phyloP scores from a whole-genome alignment of 169 alveolate species.

The Plasmodium falciparum region DNA sequence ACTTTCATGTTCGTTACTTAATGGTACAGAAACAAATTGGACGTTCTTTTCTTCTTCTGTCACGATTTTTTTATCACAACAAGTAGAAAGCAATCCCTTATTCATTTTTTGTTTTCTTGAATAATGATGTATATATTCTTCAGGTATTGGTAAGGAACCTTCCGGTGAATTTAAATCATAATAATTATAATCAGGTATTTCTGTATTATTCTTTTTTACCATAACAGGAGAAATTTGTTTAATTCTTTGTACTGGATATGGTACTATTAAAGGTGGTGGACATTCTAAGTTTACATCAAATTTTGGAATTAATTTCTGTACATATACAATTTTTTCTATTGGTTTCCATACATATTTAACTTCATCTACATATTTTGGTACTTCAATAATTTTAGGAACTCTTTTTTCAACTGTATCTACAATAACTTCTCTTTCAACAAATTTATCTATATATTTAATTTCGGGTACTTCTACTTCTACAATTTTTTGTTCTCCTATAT shows the following conservation, averaged over 20 bases:
- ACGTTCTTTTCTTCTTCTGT: not conserved
- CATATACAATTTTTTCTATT: slow-evolving; percentile 88
- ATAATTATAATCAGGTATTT: slow-evolving; percentile 71
- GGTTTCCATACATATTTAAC: slow-evolving; percentile 90
- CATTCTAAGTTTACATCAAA: slow-evolving; percentile 90
- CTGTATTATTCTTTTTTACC: slow-evolving; percentile 79
- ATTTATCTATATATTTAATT: slow-evolving; percentile 87
- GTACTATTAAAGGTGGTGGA: slow-evolving; percentile 91
- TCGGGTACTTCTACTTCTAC: slow-evolving; percentile 90
- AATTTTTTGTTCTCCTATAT: slow-evolving; percentile 88
- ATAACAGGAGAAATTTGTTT: slow-evolving; percentile 89
- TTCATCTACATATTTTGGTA: slow-evolving; percentile 88
- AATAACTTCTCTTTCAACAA: slow-evolving; percentile 88
- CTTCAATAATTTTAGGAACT: slow-evolving; percentile 88
- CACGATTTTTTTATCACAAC: slow-evolving; percentile 17
- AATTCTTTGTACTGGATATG: slow-evolving; percentile 88
- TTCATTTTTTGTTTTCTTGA: slow-evolving; percentile 14
- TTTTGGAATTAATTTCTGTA: slow-evolving; percentile 87
- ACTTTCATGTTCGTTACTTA: not conserved
- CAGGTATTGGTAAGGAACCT: slow-evolving; percentile 84
- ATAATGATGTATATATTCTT: slow-evolving; percentile 80
- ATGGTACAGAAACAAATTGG: too few relatives aligned
- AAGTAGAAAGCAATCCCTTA: slow-evolving; percentile 16
- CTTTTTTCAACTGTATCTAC: slow-evolving; percentile 90
- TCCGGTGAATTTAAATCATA: slow-evolving; percentile 79